Conservation (phyloP, 352 stramenopile genomes). For the Pythium pyrilobum region DNA sequence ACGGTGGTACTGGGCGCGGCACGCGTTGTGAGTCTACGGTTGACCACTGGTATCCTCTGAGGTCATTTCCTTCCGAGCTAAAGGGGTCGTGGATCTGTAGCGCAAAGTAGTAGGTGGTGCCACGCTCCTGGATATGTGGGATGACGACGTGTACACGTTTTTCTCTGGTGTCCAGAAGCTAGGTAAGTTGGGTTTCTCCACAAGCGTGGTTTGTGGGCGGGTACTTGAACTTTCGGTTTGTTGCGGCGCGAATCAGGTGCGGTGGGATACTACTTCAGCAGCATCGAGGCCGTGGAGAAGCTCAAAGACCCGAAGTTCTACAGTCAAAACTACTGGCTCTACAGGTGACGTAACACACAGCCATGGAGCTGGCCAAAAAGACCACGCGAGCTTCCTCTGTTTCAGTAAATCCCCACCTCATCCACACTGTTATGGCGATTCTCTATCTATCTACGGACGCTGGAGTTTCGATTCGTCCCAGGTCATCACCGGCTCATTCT, state of each 20-base stretch:
- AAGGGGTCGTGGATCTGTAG: neutral
- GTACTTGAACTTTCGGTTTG: too few relatives aligned
- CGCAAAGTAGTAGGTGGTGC: constrained; percentile 18
- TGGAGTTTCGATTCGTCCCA: constrained; percentile 82
- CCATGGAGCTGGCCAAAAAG: too few relatives aligned
- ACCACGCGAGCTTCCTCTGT: too few relatives aligned
- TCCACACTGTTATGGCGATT: neutral
- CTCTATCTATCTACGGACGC: constrained; percentile 28
- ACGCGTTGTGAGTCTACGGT: constrained; percentile 31
- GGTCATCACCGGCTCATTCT: constrained; percentile 84
- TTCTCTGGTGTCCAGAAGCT: constrained; percentile 58
- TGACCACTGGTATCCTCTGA: too few relatives aligned
- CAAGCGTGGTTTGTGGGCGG: neutral
- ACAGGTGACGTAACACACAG: too few relatives aligned
- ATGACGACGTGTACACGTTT: constrained; percentile 29
- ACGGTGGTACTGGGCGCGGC: constrained; percentile 36
- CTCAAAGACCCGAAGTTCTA: constrained; percentile 53
- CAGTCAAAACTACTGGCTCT: constrained; percentile 44
- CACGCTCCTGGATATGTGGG: constrained; percentile 37
- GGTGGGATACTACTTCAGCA: constrained; percentile 45
- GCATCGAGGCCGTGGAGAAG: constrained; percentile 42
- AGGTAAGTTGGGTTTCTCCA: constrained; percentile 12
- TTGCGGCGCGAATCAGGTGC: too few relatives aligned
- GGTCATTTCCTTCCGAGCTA: too few relatives aligned
- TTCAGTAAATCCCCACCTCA: too few relatives aligned